These are phyloP conservation scores for Moniliella sp. DNA, from an alignment of 1,284 basidiomycete genomes.

Conservation along the genomic window DNA sequence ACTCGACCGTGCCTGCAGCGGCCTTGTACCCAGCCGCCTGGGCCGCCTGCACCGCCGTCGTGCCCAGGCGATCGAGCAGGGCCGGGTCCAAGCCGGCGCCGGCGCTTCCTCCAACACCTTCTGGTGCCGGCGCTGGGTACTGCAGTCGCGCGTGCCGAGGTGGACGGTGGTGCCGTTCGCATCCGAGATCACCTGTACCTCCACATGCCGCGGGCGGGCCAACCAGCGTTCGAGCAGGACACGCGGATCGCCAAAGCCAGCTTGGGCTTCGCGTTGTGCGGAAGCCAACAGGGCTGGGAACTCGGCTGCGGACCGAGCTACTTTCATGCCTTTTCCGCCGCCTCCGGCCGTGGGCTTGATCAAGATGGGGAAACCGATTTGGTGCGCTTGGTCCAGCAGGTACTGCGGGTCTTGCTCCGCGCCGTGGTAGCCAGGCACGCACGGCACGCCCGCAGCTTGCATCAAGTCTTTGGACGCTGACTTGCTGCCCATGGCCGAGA, in stretches of 20 bases:
- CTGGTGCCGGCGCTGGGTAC: conserved; percentile 76
- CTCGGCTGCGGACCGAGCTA: conserved; percentile 36
- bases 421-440: conserved; percentile 75
- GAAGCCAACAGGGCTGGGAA: conserved; percentile 59
- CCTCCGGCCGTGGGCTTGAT: conserved; percentile 36
- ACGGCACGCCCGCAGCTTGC: conserved; percentile 67
- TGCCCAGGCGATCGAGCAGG: conserved; percentile 55
- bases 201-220: conserved; percentile 38
- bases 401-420: conserved; percentile 48
- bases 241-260: conserved; percentile 38
- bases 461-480: conserved; percentile 54
- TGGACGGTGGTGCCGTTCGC: conserved; percentile 53
- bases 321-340: conserved; percentile 36
- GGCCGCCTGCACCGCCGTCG: conserved; percentile 72
- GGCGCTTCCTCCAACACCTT: conserved; percentile 91
- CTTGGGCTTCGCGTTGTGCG: conserved; percentile 52
- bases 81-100: conserved; percentile 57
- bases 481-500: conserved; percentile 62
- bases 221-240: conserved; percentile 29
- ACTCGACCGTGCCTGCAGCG: conserved; percentile 74
- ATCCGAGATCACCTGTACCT: conserved; percentile 45
- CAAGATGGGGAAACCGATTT: conserved; percentile 35
- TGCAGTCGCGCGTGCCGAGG: conserved; percentile 80
- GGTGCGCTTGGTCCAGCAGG: conserved; percentile 45
- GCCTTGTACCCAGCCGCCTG: conserved; percentile 69